phyloP scores from a whole-genome alignment of 1,139 yeast genomes.

The Hemisphaericaspora subhashii region DNA sequence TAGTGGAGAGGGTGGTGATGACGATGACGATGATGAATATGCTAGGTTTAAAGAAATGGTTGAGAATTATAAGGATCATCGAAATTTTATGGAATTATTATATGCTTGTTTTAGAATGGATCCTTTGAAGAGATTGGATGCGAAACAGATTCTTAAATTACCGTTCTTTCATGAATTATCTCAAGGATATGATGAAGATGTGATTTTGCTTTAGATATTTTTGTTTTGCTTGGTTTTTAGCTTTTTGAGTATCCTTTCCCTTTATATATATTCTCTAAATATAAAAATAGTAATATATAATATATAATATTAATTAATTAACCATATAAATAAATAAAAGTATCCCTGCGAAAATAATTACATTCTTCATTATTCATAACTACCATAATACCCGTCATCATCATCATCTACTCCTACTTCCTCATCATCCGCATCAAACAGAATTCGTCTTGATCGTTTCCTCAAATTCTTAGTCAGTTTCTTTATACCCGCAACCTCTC shows the following conservation, averaged over 20 bases:
- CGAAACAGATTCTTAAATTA: constrained; percentile 54
- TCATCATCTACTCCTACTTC: constrained; percentile 1
- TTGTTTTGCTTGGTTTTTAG: too few species aligned
- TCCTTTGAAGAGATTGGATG: constrained; percentile 53
- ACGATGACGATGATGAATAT: constrained; percentile 9
- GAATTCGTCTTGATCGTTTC: constrained; percentile 23
- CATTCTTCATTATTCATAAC: constrained; percentile 9
- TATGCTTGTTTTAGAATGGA: constrained; percentile 57
- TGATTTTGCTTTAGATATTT: constrained; percentile 25
- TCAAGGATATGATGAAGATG: constrained; percentile 35
- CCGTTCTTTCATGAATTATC: constrained; percentile 52
- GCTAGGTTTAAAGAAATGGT: constrained; percentile 19
- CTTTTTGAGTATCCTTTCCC: too few species aligned
- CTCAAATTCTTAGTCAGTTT: constrained; percentile 6
- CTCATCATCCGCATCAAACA: constrained; percentile 21
- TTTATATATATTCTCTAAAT: too few species aligned
- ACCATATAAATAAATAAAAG: neutral
- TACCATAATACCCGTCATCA: constrained; percentile 17
- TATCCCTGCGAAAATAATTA: neutral
- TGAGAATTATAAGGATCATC: constrained; percentile 40
- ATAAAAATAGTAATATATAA: neutral
- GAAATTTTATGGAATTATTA: constrained; percentile 53
- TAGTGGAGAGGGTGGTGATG: too few species aligned
- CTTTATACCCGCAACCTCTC: neutral
- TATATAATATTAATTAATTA: neutral